Conservation (phyloP, 2,329 filamentous ascomycete species). For the Epichloe baconii region DNA sequence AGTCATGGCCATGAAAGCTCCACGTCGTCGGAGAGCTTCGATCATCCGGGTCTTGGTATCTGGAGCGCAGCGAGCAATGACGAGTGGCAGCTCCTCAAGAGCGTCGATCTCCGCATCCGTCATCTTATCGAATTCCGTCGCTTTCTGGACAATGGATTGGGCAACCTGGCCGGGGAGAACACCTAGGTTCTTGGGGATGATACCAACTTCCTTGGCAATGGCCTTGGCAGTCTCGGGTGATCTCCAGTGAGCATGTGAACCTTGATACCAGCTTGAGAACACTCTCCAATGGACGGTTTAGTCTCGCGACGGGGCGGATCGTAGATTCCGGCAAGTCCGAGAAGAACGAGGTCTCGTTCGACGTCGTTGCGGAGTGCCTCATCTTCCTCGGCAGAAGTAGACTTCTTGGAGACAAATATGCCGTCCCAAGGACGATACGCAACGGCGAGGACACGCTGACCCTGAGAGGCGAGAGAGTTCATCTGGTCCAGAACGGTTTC, state of each 20-base stretch:
- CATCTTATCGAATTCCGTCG: slow-evolving; percentile 66
- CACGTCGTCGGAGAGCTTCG: slow-evolving; percentile 66
- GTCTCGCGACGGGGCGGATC: slow-evolving; percentile 77
- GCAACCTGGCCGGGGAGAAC: slow-evolving; percentile 48
- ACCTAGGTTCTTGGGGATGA: slow-evolving; percentile 52
- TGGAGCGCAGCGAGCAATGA: slow-evolving; percentile 73
- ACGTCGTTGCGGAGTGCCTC: slow-evolving; percentile 43
- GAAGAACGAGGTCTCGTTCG: slow-evolving; percentile 56
- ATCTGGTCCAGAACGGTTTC: slow-evolving; percentile 38
- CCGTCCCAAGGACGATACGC: slow-evolving; percentile 50
- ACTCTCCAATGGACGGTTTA: slow-evolving; percentile 55
- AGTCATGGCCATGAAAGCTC: slow-evolving; percentile 72
- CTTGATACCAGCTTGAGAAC: slow-evolving; percentile 59
- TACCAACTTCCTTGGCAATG: slow-evolving; percentile 67
- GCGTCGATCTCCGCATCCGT: slow-evolving; percentile 63
- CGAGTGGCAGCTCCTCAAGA: slow-evolving; percentile 62
- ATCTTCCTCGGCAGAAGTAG: slow-evolving; percentile 23
- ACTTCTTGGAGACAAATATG: slow-evolving; percentile 27
- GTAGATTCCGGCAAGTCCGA: slow-evolving; percentile 76
- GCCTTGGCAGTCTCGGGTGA: slow-evolving; percentile 61
- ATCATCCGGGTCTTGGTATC: slow-evolving; percentile 88
- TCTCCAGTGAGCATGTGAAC: slow-evolving; percentile 82
- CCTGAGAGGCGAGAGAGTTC: slow-evolving; percentile 48
- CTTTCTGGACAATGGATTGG: slow-evolving; percentile 60
- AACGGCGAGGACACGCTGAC: slow-evolving; percentile 59